Conservation (phyloP, 2,329 filamentous ascomycete species). For the Colletotrichum plurivorum region DNA sequence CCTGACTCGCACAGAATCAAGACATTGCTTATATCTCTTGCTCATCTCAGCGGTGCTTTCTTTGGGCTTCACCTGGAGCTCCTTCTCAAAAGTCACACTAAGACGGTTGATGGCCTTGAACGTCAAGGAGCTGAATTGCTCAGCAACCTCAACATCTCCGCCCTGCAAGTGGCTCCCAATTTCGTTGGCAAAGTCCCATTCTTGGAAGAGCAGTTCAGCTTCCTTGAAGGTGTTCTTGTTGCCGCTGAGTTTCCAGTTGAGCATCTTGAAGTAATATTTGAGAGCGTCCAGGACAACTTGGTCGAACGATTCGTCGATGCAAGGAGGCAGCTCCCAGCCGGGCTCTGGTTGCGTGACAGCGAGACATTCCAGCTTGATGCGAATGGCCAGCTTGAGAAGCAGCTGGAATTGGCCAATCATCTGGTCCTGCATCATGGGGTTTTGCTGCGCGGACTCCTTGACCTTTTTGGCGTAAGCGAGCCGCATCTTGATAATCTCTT, state of each 20-base stretch:
- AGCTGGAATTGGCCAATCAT: slow-evolving; percentile 98
- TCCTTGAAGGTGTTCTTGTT: slow-evolving; percentile 99
- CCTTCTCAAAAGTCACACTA: slow-evolving; percentile 91
- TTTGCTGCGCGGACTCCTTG: slow-evolving; percentile 94
- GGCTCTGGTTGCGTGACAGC: slow-evolving; percentile 87
- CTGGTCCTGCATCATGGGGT: slow-evolving; percentile 94
- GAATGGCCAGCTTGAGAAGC: slow-evolving; percentile 89
- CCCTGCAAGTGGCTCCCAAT: slow-evolving; percentile 92
- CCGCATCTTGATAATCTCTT: slow-evolving; percentile 95
- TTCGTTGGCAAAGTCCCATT: slow-evolving; percentile 97
- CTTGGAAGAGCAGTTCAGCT: slow-evolving; percentile 95
- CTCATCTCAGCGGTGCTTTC: slow-evolving; percentile 92
- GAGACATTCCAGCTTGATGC: slow-evolving; percentile 91
- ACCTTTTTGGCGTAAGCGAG: slow-evolving; percentile 94
- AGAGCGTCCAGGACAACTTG: slow-evolving; percentile 91
- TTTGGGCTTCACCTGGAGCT: slow-evolving; percentile 86
- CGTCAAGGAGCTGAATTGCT: slow-evolving; percentile 95
- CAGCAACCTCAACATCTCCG: slow-evolving; percentile 95
- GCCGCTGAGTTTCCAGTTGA: slow-evolving; percentile 96
- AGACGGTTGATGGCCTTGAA: slow-evolving; percentile 92
- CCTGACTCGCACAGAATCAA: slow-evolving; percentile 95
- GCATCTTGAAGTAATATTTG: slow-evolving; percentile 98
- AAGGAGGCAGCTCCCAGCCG: slow-evolving; percentile 95
- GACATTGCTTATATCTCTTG: slow-evolving; percentile 94
- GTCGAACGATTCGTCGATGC: slow-evolving; percentile 97